Evolutionary conservation across 805 yeast species (phyloP).

Genomic region (Kluyveromyces nonfermentans): DNA sequence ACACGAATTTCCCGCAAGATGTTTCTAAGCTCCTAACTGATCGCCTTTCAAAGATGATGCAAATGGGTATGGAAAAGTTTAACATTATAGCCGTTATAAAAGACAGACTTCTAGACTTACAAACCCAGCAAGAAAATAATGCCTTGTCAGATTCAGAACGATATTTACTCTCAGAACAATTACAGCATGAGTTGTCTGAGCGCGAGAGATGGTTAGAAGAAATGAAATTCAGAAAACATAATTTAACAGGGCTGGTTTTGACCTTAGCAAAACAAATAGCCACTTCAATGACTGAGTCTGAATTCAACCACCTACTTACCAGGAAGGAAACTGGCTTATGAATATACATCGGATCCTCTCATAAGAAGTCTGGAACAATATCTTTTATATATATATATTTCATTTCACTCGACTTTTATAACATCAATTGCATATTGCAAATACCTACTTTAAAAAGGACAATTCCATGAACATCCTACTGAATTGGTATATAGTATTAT

Average conservation of each 20-base stretch:
- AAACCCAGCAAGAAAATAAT: slow-evolving; percentile 33
- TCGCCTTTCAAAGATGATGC: slow-evolving; percentile 38
- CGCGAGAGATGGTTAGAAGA: slow-evolving; percentile 46
- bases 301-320: slow-evolving; percentile 15
- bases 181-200: slow-evolving; percentile 36
- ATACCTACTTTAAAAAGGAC: too few species aligned
- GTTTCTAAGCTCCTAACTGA: slow-evolving; percentile 37
- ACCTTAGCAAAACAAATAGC: slow-evolving; percentile 37
- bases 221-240: slow-evolving; percentile 44
- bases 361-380: too few species aligned
- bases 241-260: slow-evolving; percentile 42
- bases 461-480: too few species aligned
- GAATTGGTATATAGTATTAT: too few species aligned
- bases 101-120: slow-evolving; percentile 36
- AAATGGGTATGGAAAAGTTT: slow-evolving; percentile 39
- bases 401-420: too few species aligned
- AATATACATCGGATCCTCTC: neutral
- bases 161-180: slow-evolving; percentile 1
- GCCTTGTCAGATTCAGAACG: slow-evolving; percentile 10
- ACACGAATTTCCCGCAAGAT: slow-evolving; percentile 34
- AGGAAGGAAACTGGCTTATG: neutral
- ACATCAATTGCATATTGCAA: too few species aligned
- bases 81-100: slow-evolving; percentile 45
- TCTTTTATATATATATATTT: too few species aligned
- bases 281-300: slow-evolving; percentile 28